These are phyloP conservation scores for Nephelium lappaceum DNA, from an alignment of 345 rosid species.

Conservation along the genomic window DNA sequence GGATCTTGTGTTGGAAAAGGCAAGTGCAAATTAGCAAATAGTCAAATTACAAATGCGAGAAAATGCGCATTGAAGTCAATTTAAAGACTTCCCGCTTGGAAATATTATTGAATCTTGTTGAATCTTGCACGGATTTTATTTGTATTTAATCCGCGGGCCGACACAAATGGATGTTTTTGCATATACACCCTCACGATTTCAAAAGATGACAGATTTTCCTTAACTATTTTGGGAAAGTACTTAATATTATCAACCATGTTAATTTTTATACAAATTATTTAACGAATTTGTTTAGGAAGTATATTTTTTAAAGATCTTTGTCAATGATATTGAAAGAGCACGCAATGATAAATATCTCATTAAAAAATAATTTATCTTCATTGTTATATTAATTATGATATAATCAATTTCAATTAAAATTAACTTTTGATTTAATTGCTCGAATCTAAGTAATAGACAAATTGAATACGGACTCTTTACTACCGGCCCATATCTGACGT, in stretches of 20 bases:
- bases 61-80: neutral
- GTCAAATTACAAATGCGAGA: neutral
- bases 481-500: no score
- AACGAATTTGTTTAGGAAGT: neutral
- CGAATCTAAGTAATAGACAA: no score
- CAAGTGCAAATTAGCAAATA: neutral
- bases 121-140: neutral
- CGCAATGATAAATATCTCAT: no score
- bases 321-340: neutral
- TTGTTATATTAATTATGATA: no score
- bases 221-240: neutral
- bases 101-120: no score
- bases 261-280: no score
- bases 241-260: no score
- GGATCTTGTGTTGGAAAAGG: neutral
- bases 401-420: no score
- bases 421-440: no score
- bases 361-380: no score
- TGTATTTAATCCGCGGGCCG: neutral
- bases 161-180: neutral
- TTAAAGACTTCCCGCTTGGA: neutral
- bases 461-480: no score
- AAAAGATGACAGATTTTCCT: neutral
- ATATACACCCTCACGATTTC: neutral
- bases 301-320: no score